Evolutionary conservation across 495 filamentous ascomycete species (phyloP), one percentile per base, ranked within the genome.

Genomic region (Paragyromitra xinjiangensis): DNA sequence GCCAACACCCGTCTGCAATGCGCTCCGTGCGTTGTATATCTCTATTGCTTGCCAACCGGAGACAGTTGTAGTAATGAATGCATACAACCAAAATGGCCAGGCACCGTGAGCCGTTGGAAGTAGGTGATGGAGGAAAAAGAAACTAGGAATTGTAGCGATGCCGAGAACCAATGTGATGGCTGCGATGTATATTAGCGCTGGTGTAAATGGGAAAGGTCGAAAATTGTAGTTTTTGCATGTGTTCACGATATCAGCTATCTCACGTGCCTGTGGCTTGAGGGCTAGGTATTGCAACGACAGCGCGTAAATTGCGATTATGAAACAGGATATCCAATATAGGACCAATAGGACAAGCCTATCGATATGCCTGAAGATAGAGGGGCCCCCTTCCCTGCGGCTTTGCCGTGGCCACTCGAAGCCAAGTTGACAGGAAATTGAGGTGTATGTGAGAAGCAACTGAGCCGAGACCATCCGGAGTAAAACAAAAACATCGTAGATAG

Each of bases 391-490:
- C 11, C 4, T 55, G n/a, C 22, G 16, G n/a, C n/a, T 19, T 19
- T 55, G n/a, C 19, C 51, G 51, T 19, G 51, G 51, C 51, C 51
- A 55, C n/a, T 55, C 51, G 51, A 55, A 55, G 7, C n/a, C 51
- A 19, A 55, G 51, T 8, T 55, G 51, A 9, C 51, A 55, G 7
- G 51, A 19, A 55, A 55, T 55, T n/a, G 51, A 19, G 14, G 51
- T 55, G 16, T 19, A 24, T 24, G 22, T 55, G 51, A 55, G 16
- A 8, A 55, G 51, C 6, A 19, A 2, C 22, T 55, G 51, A 3
- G 51, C 51, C 14, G 51, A 2, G n/a, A 55, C 19, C 51, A 55
- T 55, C 2, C 51, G 51, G 2, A 19, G 16, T 0, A 55, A n/a
- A 19, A 55, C 22, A 8, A 55, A 55, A 24, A 55, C 51, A 1